These are phyloP conservation scores for Cenchrus purpureus DNA, from an alignment of 176 grass and related monocot species.

Conservation along the genomic window DNA sequence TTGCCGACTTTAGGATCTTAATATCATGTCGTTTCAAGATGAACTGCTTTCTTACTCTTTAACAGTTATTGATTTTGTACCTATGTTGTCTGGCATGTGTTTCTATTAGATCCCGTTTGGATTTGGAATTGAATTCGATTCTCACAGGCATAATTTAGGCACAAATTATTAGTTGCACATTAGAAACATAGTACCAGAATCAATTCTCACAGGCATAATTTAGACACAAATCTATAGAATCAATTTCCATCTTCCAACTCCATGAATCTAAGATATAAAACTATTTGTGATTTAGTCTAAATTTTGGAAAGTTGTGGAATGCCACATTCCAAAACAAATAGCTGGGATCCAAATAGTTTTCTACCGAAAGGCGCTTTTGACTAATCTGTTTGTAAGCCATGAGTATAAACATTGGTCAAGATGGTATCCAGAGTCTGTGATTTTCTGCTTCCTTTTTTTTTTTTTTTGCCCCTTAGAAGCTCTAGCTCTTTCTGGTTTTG, in stretches of 20 bases:
- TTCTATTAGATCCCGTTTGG: too few relatives aligned
- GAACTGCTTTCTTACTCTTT: not conserved
- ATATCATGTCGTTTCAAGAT: not conserved
- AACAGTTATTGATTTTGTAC: not conserved
- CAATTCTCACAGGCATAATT: too few relatives aligned
- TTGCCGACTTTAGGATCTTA: not conserved
- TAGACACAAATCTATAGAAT: too few relatives aligned
- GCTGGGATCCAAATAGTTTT: not conserved
- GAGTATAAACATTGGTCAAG: not conserved
- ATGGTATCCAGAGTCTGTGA: not conserved
- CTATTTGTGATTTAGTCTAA: too few relatives aligned
- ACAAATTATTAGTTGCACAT: too few relatives aligned
- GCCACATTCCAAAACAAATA: too few relatives aligned
- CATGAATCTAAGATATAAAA: too few relatives aligned
- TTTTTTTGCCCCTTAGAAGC: not conserved
- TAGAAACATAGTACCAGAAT: too few relatives aligned
- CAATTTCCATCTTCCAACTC: too few relatives aligned
- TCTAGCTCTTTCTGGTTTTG: not conserved
- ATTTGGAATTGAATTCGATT: too few relatives aligned
- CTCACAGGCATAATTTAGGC: too few relatives aligned
- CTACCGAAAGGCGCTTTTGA: not conserved
- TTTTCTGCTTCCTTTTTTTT: not conserved
- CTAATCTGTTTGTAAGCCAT: not conserved
- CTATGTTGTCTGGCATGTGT: not conserved
- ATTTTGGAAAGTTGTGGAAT: too few relatives aligned